Evolutionary conservation across 768 basidiomycete species (phyloP).

Genomic region (Hysterangium stoloniferum): DNA sequence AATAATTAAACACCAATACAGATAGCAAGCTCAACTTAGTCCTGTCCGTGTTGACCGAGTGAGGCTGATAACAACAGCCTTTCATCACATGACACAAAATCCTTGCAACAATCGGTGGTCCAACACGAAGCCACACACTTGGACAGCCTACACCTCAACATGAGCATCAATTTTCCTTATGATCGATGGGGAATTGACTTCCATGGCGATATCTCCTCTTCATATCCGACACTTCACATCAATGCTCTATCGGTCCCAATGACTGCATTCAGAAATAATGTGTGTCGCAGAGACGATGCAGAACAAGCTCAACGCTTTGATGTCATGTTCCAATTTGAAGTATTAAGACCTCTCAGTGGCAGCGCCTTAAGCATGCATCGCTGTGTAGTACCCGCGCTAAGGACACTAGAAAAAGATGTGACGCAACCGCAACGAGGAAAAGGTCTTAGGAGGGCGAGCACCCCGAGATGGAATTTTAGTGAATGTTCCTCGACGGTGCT

Average conservation of each 20-base stretch:
- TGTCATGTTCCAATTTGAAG: constrained; percentile 4
- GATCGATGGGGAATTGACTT: constrained; percentile 7
- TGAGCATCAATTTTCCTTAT: not conserved
- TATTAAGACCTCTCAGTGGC: not conserved
- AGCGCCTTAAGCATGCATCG: constrained; percentile 24
- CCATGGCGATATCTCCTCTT: constrained; percentile 3
- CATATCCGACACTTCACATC: not conserved
- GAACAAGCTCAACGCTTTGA: not conserved
- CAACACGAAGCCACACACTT: not conserved
- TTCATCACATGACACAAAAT: constrained; percentile 5
- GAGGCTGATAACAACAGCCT: no score
- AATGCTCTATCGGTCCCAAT: constrained; percentile 7
- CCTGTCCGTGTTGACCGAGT: no score
- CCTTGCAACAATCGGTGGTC: constrained; percentile 5
- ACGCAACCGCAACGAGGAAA: constrained; percentile 36
- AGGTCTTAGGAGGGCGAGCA: constrained; percentile 23
- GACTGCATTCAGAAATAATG: not conserved
- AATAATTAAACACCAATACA: no score
- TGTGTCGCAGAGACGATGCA: not conserved
- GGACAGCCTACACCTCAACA: not conserved
- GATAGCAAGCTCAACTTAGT: no score
- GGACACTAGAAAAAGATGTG: constrained; percentile 58
- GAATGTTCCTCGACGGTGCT: not conserved
- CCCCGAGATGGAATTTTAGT: constrained; percentile 19
- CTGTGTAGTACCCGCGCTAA: constrained; percentile 75